A percentile compares a stretch with the other conserved stretches of the same genome.
These are phyloP conservation scores for Rhizopogon roseolus DNA, from an alignment of 768 basidiomycete genomes.

Conservation along the genomic window DNA sequence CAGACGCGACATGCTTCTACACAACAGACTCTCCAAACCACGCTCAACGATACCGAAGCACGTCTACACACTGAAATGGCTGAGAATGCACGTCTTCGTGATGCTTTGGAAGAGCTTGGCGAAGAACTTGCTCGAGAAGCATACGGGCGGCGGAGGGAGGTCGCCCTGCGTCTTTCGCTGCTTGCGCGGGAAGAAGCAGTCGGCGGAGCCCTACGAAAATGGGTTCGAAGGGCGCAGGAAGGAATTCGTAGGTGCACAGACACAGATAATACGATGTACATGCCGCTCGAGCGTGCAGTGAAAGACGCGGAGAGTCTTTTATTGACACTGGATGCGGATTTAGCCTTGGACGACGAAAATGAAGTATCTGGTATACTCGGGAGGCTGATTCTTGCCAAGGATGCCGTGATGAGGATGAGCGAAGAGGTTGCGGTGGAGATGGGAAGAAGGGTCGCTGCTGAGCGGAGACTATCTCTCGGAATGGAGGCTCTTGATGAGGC, in stretches of 20 bases:
- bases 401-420: conserved; percentile 46
- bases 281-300: conserved; percentile 27
- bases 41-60: conserved; percentile 40
- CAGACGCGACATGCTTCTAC: conserved; percentile 62
- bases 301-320: conserved; percentile 32
- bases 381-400: conserved; percentile 44
- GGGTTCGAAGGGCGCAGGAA: conserved; percentile 51
- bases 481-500: background rate
- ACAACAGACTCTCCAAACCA: conserved; percentile 47
- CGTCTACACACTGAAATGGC: conserved; percentile 39
- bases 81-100: conserved; percentile 46
- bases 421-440: conserved; percentile 56
- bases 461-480: conserved; percentile 3
- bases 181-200: conserved; percentile 61
- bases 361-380: conserved; percentile 43
- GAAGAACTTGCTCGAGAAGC: conserved; percentile 67
- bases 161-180: conserved; percentile 57
- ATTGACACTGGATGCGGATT: conserved; percentile 28
- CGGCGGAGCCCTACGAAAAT: conserved; percentile 48
- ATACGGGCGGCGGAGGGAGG: conserved; percentile 69
- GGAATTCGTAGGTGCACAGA: conserved; percentile 24
- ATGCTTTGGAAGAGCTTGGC: conserved; percentile 63
- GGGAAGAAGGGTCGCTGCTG: conserved; percentile 37
- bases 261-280: conserved; percentile 10
- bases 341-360: conserved; percentile 13